phyloP scores from a whole-genome alignment of 2,329 filamentous ascomycete species.

The Fusarium solani-melongenae region DNA sequence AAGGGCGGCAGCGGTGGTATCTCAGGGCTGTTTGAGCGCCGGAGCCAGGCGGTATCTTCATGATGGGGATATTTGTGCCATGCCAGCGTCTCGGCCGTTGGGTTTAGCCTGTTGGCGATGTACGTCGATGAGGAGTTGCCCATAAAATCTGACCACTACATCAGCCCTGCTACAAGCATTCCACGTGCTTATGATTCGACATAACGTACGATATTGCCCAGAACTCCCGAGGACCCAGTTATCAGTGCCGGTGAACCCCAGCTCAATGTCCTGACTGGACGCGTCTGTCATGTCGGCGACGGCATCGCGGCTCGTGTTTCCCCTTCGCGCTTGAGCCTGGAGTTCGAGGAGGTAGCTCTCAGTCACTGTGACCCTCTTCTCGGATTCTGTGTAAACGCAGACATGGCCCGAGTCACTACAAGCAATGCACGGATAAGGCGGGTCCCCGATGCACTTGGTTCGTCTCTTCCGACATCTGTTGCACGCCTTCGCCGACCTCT shows the following conservation, averaged over 20 bases:
- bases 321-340: not conserved
- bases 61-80: not conserved
- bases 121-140: not conserved
- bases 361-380: not conserved
- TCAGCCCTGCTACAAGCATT: not conserved
- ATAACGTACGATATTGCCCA: not conserved
- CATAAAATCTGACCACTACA: not conserved
- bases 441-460: not conserved
- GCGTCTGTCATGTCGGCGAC: not conserved
- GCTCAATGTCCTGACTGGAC: not conserved
- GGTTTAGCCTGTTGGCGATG: not conserved
- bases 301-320: not conserved
- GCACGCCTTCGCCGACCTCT: not conserved
- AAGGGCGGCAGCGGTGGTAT: not conserved
- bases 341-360: not conserved
- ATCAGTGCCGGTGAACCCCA: not conserved
- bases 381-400: not conserved
- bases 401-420: not conserved
- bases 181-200: accelerated
- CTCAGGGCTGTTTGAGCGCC: not conserved
- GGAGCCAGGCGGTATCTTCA: not conserved
- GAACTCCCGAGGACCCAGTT: not conserved
- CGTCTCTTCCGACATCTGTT: not conserved
- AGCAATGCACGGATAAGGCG: not conserved
- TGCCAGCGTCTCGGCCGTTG: not conserved